A percentile compares a stretch with the other conserved stretches of the same genome.
Conservation (phyloP, 2,329 filamentous ascomycete species). For the Phialophora macrospora region DNA sequence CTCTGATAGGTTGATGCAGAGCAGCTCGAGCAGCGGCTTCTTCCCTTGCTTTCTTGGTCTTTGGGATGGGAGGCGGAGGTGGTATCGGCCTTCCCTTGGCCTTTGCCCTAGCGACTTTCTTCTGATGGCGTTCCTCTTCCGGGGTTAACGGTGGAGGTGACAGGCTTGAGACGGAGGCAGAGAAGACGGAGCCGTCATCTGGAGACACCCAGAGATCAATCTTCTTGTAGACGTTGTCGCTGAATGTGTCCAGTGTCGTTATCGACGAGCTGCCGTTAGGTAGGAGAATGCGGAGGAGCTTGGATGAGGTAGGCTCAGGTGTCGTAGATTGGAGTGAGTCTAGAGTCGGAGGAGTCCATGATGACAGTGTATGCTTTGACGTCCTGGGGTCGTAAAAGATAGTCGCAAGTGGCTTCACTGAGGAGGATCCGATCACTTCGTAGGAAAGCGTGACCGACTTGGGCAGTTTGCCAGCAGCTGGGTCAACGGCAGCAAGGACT, state of each 20-base stretch:
- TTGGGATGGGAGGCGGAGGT: slow-evolving; percentile 30
- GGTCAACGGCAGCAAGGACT: slow-evolving; percentile 22
- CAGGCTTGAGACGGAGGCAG: slow-evolving; percentile 41
- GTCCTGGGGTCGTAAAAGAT: slow-evolving; percentile 50
- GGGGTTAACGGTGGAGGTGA: slow-evolving; percentile 34
- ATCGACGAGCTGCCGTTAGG: slow-evolving; percentile 46
- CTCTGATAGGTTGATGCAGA: slow-evolving; percentile 35
- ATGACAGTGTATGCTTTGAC: slow-evolving; percentile 45
- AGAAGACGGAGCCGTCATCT: slow-evolving; percentile 49
- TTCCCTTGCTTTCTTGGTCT: slow-evolving; percentile 36
- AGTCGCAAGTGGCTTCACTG: slow-evolving; percentile 44
- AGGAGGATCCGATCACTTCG: slow-evolving; percentile 35
- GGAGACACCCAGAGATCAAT: slow-evolving; percentile 49
- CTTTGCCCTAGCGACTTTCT: slow-evolving; percentile 36
- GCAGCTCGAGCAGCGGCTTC: slow-evolving; percentile 30
- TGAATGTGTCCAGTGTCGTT: slow-evolving; percentile 46
- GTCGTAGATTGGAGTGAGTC: slow-evolving; percentile 29
- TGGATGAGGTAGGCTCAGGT: slow-evolving; percentile 55
- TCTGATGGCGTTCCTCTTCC: slow-evolving; percentile 34
- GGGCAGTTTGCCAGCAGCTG: slow-evolving; percentile 27
- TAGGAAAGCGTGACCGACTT: slow-evolving; percentile 38
- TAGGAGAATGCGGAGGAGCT: slow-evolving; percentile 53
- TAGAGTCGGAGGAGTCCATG: slow-evolving; percentile 46
- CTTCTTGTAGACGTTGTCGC: slow-evolving; percentile 40
- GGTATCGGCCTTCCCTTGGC: slow-evolving; percentile 38